phyloP scores from a whole-genome alignment of 345 rosid genomes.

The Combretum micranthum region DNA sequence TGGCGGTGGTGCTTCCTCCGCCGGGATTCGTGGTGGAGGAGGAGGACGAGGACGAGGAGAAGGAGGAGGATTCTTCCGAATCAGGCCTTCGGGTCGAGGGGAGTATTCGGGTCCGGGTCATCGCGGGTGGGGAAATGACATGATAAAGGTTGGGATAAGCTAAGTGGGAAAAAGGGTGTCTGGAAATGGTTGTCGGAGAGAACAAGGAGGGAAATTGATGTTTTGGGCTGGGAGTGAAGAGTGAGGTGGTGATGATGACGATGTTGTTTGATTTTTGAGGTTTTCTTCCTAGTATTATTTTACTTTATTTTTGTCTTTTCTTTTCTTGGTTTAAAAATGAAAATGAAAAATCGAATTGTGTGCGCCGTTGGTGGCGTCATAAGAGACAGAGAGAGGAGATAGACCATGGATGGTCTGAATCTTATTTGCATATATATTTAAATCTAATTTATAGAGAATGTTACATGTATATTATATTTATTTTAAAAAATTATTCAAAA shows the following conservation, averaged over 20 bases:
- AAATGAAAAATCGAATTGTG: too few species aligned
- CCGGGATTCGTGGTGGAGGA: conserved; percentile 30
- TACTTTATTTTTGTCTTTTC: too few species aligned
- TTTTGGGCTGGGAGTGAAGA: conserved; percentile 20
- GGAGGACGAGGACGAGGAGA: conserved; percentile 13
- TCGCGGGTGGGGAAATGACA: conserved; percentile 15
- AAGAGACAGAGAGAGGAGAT: too few species aligned
- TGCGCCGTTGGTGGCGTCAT: too few species aligned
- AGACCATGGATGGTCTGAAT: too few species aligned
- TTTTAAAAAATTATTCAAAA: too few species aligned
- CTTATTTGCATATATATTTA: too few species aligned
- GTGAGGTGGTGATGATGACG: conserved; percentile 19
- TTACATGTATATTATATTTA: too few species aligned
- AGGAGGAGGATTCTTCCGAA: conserved; percentile 23
- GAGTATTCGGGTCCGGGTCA: conserved; percentile 49
- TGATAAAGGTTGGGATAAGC: background rate
- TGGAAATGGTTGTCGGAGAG: conserved; percentile 15
- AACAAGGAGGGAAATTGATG: conserved; percentile 11
- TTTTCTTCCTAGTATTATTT: conserved; percentile 4
- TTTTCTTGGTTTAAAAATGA: too few species aligned
- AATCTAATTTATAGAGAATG: too few species aligned
- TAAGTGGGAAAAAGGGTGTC: background rate
- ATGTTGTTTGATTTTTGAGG: background rate
- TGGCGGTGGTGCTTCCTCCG: conserved; percentile 68
- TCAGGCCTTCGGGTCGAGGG: conserved; percentile 29